Evolutionary conservation across 768 basidiomycete genomes (phyloP).

Genomic region (Mycena belliarum): DNA sequence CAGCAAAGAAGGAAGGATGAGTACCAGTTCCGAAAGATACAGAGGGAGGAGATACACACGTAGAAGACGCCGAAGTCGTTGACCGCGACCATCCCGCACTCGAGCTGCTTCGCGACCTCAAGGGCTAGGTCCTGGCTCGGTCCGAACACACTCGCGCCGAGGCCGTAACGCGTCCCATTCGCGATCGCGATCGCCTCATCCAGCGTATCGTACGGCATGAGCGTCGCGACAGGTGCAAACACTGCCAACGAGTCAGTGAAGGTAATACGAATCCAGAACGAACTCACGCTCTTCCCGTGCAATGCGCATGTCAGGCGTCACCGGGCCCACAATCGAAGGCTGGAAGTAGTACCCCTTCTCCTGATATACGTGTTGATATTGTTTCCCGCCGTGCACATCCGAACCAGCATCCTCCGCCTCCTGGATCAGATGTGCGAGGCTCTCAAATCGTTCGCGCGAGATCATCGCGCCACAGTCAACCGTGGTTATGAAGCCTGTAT

Average conservation of each 20-base stretch:
- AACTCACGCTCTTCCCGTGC: conserved; percentile 76
- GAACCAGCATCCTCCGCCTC: conserved; percentile 74
- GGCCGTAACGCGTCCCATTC: conserved; percentile 84
- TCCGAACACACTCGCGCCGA: conserved; percentile 95
- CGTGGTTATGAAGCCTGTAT: conserved; percentile 68
- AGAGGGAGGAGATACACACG: conserved; percentile 42
- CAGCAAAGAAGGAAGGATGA: conserved; percentile 17
- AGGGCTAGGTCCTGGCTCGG: conserved; percentile 77
- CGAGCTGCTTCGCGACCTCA: conserved; percentile 75
- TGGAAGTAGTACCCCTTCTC: conserved; percentile 80
- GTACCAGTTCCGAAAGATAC: background rate
- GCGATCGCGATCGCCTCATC: conserved; percentile 88
- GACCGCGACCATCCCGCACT: conserved; percentile 96
- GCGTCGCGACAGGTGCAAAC: conserved; percentile 88
- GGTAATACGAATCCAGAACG: too few species aligned
- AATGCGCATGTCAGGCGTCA: conserved; percentile 68
- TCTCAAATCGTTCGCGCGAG: conserved; percentile 65
- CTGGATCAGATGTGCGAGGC: conserved; percentile 67
- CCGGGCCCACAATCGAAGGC: conserved; percentile 86
- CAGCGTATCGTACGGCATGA: conserved; percentile 81
- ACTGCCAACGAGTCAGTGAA: conserved; percentile 43
- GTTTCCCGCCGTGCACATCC: conserved; percentile 61
- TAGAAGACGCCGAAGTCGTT: conserved; percentile 95
- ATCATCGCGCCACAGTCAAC: conserved; percentile 93
- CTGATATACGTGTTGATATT: conserved; percentile 65